Percentiles rank a stretch among this genome's conserved stretches.
Conservation (phyloP, 148 eudicot species). For the Gaultheria prostrata region DNA sequence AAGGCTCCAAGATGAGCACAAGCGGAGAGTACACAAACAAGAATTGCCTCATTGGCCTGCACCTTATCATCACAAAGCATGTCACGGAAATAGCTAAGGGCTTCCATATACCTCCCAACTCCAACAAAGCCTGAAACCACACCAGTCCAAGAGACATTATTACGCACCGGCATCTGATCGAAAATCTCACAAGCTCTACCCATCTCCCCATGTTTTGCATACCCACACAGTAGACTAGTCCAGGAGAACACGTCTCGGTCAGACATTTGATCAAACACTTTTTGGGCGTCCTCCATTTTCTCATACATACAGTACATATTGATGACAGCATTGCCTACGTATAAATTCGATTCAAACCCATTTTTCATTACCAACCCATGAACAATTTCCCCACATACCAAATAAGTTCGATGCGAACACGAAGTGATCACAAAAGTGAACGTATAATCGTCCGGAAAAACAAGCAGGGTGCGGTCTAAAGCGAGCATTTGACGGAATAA, state of each 20-base stretch:
- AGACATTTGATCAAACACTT: constrained; percentile 58
- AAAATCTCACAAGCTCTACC: constrained; percentile 44
- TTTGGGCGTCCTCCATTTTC: constrained; percentile 31
- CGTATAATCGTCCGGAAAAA: constrained; percentile 63
- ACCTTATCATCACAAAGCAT: constrained; percentile 35
- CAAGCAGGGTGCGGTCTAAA: constrained; percentile 14
- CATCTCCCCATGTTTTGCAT: constrained; percentile 52
- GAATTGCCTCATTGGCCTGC: constrained; percentile 51
- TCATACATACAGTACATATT: constrained; percentile 35
- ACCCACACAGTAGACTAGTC: constrained; percentile 68
- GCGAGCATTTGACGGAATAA: constrained; percentile 48
- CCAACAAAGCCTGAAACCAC: constrained; percentile 67
- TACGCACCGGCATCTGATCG: constrained; percentile 46
- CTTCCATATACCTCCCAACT: constrained; percentile 48
- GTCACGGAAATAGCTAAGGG: constrained; percentile 41
- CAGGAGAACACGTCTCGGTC: constrained; percentile 57
- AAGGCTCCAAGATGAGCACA: constrained; percentile 61
- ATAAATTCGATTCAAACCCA: constrained; percentile 52
- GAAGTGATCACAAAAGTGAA: constrained; percentile 60
- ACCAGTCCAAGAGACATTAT: constrained; percentile 74
- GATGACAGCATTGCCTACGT: constrained; percentile 60
- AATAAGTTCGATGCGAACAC: constrained; percentile 38
- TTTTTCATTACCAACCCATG: constrained; percentile 51
- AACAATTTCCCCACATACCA: constrained; percentile 39
- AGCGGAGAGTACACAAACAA: constrained; percentile 57